Conservation (phyloP, 257 asterid genomes). For the Solanum pinnatisectum region DNA sequence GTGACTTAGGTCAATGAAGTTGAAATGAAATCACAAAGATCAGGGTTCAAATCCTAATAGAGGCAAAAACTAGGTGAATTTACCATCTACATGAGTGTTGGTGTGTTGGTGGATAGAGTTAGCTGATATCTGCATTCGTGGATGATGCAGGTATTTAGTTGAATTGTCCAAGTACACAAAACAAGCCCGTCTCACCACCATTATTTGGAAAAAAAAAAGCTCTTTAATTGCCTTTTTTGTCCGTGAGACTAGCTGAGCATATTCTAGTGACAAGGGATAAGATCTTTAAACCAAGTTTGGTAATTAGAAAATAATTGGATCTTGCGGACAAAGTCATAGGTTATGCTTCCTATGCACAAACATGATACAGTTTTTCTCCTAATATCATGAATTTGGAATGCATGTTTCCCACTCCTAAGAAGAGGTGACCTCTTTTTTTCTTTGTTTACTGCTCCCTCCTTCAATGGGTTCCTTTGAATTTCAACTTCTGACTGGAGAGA, state of each 20-base stretch:
- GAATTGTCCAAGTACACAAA: too few species aligned
- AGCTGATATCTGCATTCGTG: background rate
- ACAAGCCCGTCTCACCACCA: too few species aligned
- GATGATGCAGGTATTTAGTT: too few species aligned
- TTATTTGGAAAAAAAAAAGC: background rate
- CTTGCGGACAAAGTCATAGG: background rate
- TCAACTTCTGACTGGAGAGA: background rate
- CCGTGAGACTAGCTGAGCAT: background rate
- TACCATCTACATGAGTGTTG: background rate
- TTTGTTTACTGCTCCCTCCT: background rate
- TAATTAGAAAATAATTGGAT: background rate
- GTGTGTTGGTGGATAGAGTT: background rate
- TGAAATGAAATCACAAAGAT: background rate
- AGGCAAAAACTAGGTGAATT: background rate
- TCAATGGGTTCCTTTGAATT: background rate
- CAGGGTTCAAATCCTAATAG: background rate
- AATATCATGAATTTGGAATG: background rate
- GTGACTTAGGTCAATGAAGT: background rate
- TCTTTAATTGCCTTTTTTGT: background rate
- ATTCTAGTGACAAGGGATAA: background rate
- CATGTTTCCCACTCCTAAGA: background rate
- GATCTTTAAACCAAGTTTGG: background rate
- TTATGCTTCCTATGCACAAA: background rate
- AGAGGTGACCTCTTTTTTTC: background rate
- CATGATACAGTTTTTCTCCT: background rate